Evolutionary conservation across 2,329 filamentous ascomycete genomes (phyloP), one percentile per base, ranked within the genome.

Genomic region (Cladophialophora immunda): DNA sequence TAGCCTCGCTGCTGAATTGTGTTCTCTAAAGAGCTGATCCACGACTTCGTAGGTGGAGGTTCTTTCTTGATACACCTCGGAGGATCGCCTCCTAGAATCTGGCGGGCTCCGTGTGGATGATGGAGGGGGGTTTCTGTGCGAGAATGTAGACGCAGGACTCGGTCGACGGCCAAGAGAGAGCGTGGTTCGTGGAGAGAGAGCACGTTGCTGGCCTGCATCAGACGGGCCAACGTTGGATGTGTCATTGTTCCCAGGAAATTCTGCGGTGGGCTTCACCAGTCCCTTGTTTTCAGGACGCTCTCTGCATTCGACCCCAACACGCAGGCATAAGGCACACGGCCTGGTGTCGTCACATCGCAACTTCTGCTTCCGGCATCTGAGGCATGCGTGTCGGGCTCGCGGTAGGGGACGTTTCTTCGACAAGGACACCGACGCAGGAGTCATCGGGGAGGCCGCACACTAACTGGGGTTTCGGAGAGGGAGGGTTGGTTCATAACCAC

Each of bases 11-110:
- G 58, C 41, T 9, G 65, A 62, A 32, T 67, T 60, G 55, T 62
- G 64, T 30, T 70, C 64, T 53, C 55, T 67, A 55, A 70, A 70
- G 2, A 70, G 63, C 63, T 70, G 65, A 41, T 70, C 68, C 30
- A 67, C 53, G 9, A 67, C 68, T 29, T 62, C 68, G 50, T 70
- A 70, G 5, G 68, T 70, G 5, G 68, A 70, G 19, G 57, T 64
- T 32, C 68, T 65, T 47, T 67, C 60, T 29, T 32, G 45, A 50
- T 69, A 69, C 5, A 69, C 19, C 13, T 59, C 63, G 32, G 67
- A 65, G 3, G 59, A 54, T 30, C 52, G 30, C 45, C n/a, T 62
- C 27, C 22, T 50, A 19, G 41, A 36, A 19, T 62, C 62, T 66
- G 45, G 53, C n/a, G 52, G 38, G 36, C 55, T 58, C 30, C 36